A percentile compares a stretch with the other conserved stretches of the same genome.
Evolutionary conservation across 345 rosid genomes (phyloP).

Genomic region (Citrus hindsii): DNA sequence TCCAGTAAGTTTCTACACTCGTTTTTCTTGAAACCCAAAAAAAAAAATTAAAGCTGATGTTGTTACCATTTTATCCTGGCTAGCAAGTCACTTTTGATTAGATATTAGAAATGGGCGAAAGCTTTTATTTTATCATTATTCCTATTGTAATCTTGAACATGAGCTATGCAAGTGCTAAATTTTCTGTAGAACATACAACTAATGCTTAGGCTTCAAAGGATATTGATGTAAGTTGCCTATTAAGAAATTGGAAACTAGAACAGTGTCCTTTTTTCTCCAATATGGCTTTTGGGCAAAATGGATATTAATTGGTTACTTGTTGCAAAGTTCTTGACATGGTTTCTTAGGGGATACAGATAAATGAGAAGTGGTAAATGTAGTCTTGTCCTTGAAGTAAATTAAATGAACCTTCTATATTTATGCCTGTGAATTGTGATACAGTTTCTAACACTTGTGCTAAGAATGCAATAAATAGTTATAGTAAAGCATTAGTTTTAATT

Average conservation of each 20-base stretch:
- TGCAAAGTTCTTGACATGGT: neutral
- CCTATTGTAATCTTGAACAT: neutral
- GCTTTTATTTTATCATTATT: neutral
- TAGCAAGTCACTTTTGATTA: neutral
- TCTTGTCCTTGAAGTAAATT: neutral
- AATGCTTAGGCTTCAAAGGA: neutral
- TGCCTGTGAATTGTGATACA: neutral
- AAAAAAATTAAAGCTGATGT: neutral
- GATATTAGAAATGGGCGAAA: neutral
- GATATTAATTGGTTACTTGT: neutral
- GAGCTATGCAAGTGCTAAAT: neutral
- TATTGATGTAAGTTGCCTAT: neutral
- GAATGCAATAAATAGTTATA: neutral
- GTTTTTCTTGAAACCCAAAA: neutral
- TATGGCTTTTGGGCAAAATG: neutral
- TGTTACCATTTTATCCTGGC: neutral
- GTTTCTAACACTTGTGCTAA: neutral
- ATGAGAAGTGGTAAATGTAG: too few species aligned
- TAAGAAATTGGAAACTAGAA: neutral
- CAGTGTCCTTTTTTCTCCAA: neutral
- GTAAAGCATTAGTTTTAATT: neutral
- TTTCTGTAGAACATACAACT: neutral
- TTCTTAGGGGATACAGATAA: neutral
- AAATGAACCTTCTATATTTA: too few species aligned
- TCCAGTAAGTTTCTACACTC: conserved; percentile 58